Base-by-base conservation (phyloP, 306 rosid genomes). In the Vigna unguiculata region DNA sequence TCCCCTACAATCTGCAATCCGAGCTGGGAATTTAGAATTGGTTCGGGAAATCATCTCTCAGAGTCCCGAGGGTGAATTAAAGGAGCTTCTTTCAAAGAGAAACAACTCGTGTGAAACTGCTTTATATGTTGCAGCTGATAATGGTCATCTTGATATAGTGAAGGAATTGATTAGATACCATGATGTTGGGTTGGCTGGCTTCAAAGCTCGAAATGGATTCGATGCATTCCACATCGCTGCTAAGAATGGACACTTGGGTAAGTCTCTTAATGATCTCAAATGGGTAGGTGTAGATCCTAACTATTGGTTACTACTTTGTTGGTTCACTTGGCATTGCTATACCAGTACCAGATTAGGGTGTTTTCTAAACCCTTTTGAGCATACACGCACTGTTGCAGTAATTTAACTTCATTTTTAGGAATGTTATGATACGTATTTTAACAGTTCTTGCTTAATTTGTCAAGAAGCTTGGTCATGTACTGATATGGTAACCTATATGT, bases 141-240 rank as follows among this genome's bases (percentile, higher is more conserved):
- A 52, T 84, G 93, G 88, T 13, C 67, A 61, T 65, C 89, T 79
- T 65, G 91, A 88, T 69, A 69, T 88, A 68, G 86, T 85, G 55
- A 86, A 88, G 81, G 88, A 75, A 76, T 62, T 90, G 87, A 85
- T 92, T 54, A 75, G 51, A 77, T 76, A 79, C 74, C 85, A 84
- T 69, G 91, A 92, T 72, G 22, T 61, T 81, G 78, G 85, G 10
- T 64, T 85, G 81, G 95, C 89, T 61, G 22, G 87, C 46, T 38
- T 64, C 73, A 92, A 86, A 84, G 95, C 97, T 82, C 80, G 84
- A 81, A 88, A 87, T 84, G 90, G 91, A 45, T 88, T 51, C 34
- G 97, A 92, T 77, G 91, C 97, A 43, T 92, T 92, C 64, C 97
- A 86, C 53, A 43, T 92, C 79, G 93, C 95, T 88, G 87, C 97